Evolutionary conservation across 2,329 filamentous ascomycete genomes (phyloP), one percentile per base, ranked within the genome.

Genomic region (Nothophaeocryptopus gaeumannii): DNA sequence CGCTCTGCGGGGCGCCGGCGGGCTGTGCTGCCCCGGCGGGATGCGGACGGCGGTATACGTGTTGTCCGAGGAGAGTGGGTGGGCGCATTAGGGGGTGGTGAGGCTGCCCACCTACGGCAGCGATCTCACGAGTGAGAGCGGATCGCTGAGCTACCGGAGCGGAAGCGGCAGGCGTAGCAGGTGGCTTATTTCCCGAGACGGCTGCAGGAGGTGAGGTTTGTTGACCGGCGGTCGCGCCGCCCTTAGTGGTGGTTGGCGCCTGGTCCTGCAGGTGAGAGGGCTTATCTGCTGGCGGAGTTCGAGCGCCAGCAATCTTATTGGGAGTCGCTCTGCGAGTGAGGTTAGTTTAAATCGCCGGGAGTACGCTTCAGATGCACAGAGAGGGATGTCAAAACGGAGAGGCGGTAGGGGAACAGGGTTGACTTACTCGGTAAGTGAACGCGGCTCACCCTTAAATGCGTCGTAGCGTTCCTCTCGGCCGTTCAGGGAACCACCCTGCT

Each of bases 361-460:
- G 43, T n/a, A 14, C 20, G 34, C 31, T n/a, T 20, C 15, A 20
- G 13, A n/a, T 20, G 29, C 10, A 30, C 13, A 44, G 41, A 15
- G 29, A 33, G 14, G 2, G 43, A 34, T 34, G 36, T 31, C 15
- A 36, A 10, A 29, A 10, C 14, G 15, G 29, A 15, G 38, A 20
- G 12, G 16, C 14, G 15, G 29, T 11, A 31, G n/a, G 12, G 16
- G 36, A 47, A 20, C 2, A 9, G 31, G 32, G n/a, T 31, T 26
- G 34, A 26, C 42, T 29, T 41, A 50, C 41, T 39, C 36, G n/a
- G 31, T 29, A 42, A 61, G 47, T 20, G 56, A 55, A 58, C 77
- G 74, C 3, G 83, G 83, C 54, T 83, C 82, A 12, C 84, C 84
- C 37, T 78, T 76, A 51, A 83, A 85, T 37, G 78, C 78, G 44